phyloP scores from a whole-genome alignment of 2,329 filamentous ascomycete genomes.

The Microsporum audouinii region DNA sequence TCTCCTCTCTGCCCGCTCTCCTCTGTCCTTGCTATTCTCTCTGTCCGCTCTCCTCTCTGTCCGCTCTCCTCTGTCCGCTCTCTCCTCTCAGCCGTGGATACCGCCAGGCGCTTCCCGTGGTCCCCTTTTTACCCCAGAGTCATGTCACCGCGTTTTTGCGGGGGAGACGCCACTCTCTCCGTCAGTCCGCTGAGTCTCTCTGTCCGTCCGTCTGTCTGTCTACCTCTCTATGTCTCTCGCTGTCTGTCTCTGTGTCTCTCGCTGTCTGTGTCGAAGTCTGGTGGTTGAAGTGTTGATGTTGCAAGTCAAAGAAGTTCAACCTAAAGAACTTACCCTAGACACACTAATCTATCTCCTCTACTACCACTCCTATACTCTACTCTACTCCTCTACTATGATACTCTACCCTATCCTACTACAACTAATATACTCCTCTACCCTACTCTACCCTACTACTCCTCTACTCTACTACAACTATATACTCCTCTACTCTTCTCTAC shows the following conservation, averaged over 20 bases:
- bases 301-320: too few relatives aligned
- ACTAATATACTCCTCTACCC: too few relatives aligned
- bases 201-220: not conserved
- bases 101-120: not conserved
- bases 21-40: not conserved
- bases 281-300: too few relatives aligned
- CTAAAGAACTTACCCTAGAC: too few relatives aligned
- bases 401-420: too few relatives aligned
- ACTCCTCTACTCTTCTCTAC: too few relatives aligned
- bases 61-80: not conserved
- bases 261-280: not conserved
- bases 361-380: too few relatives aligned
- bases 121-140: not conserved
- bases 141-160: not conserved
- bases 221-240: not conserved
- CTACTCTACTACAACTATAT: too few relatives aligned
- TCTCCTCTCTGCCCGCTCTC: not conserved
- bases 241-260: not conserved
- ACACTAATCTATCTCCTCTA: too few relatives aligned
- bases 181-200: not conserved
- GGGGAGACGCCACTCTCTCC: not conserved
- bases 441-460: too few relatives aligned
- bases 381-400: too few relatives aligned
- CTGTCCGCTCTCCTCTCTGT: not conserved
- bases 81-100: not conserved